Base-by-base conservation (phyloP, 768 basidiomycete species). In the Lanmaoa rubissima region DNA sequence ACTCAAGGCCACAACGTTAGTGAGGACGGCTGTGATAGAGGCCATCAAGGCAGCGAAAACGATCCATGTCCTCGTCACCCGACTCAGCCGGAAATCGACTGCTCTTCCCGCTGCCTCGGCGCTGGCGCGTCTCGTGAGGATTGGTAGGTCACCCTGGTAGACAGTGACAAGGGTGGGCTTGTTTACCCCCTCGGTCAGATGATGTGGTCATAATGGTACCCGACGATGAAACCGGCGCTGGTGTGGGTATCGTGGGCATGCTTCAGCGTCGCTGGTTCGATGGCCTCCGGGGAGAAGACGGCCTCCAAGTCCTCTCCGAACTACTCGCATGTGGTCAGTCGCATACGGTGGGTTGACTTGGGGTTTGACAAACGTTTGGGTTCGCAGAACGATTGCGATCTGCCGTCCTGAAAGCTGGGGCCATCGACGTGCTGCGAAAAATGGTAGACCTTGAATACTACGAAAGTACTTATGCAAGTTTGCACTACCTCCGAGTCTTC, bases 231-330 rank as follows among this genome's bases (percentile, higher is more conserved):
- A 45, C 47, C 0, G 54, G 58, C 19, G 60, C 53, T 13, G 31
- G 47, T 12, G 21, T 0, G 21, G 46, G 45, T 14, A 61, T 71
- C 34, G 7, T 66, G 24, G 32, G 41, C 8, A 71, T 70, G 69
- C 51, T 70, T 32, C 54, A 32, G 45, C 61, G 59, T 48, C 60
- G 67, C 41, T 67, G 69, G 67, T 70, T 71, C n/a, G 69, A 71
- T 19, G 67, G 60, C 11, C 14, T 58, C n/a, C 55, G 51, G 1
- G 67, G 67, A 36, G 69, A 69, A 59, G 69, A 70, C 28, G 65
- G 65, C 21, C 51, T 70, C 1, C 55, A 54, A 26, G 61, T 61
- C n/a, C 41, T 70, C 1, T 53, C 51, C 5, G 44, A 57, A 31
- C 16, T 71, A 5, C 46, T 71, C 6, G 49, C 56, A 16, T 56